Base-by-base conservation (phyloP, 106 monocot species). In the Dendrobium catenatum region DNA sequence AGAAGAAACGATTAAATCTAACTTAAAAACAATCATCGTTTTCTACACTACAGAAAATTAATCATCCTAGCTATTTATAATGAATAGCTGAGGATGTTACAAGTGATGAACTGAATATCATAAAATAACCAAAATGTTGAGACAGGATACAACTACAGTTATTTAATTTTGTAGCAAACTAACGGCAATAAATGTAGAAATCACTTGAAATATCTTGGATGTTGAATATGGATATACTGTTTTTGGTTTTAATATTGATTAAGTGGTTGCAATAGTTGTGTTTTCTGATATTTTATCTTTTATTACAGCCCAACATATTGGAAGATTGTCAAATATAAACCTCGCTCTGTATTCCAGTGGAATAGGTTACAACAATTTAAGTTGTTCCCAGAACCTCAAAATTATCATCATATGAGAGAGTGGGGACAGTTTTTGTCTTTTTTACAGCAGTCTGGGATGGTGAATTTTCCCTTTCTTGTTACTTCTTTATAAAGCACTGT, bases 401-500 rank as follows among this genome's bases (percentile, higher is more conserved):
- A 44, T 44, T 17, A 0, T 74, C 74, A 74, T 74, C 74, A 74
- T 11, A 44, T 29, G 43, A 74, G 29, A 74, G 74, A 74, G n/a
- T 74, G 74, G 74, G 74, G 43, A 74, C 20, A 42, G 9, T 74
- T 74, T 44, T 44, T 74, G 43, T 74, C 74, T 74, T 74, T 44
- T 44, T 6, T 74, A 74, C 24, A 74, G 74, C 41, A 4, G 74
- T 16, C 4, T 7, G 43, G 74, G 18, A 74, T 19, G 74, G 74
- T 74, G 15, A 74, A 18, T 44, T 44, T 20, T 44, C 44, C 43
- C 19, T 44, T 44, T 74, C 8, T 74, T 74, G 42, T 74, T 42
- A 74, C 20, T 20, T 74, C 74, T 43, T 74, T 44, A 20, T 42
- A 44, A 70, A 74, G 15, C 24, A 33, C 10, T 70, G 31, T 37